These are phyloP conservation scores for Globisporangium nagaii DNA, from an alignment of 352 stramenopile species.

Conservation along the genomic window DNA sequence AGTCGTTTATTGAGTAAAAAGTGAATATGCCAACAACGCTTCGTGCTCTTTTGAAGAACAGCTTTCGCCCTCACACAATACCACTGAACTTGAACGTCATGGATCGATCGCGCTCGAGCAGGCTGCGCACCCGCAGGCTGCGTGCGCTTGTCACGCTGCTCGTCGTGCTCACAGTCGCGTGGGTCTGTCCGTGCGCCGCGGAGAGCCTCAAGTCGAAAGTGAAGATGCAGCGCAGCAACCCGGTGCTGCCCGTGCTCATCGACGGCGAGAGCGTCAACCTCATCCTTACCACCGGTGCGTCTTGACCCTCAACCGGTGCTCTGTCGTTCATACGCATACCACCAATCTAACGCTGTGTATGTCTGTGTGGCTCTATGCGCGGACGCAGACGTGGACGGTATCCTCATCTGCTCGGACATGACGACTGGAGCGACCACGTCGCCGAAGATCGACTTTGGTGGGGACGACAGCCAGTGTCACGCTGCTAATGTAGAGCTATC, in stretches of 20 bases:
- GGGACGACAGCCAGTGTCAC: too few species aligned
- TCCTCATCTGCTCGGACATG: slow-evolving; percentile 31
- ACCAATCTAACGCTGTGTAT: too few species aligned
- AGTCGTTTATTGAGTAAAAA: too few species aligned
- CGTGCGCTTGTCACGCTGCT: not conserved
- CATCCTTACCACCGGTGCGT: slow-evolving; percentile 34
- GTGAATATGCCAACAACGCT: too few species aligned
- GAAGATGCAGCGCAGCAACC: slow-evolving; percentile 42
- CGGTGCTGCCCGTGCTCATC: slow-evolving; percentile 26
- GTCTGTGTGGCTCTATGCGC: not conserved
- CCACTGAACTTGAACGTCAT: too few species aligned
- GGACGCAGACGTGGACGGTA: slow-evolving; percentile 29
- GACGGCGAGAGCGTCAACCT: slow-evolving; percentile 26
- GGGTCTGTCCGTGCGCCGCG: not conserved
- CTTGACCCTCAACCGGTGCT: too few species aligned
- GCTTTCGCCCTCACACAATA: too few species aligned
- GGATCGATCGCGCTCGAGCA: too few species aligned
- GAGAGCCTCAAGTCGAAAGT: slow-evolving; percentile 12
- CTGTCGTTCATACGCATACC: too few species aligned
- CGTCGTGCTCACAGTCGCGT: not conserved
- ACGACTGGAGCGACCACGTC: not conserved
- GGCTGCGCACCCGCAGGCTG: not conserved
- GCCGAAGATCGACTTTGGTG: slow-evolving; percentile 33
- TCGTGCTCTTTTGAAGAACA: too few species aligned
- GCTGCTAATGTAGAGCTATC: too few species aligned